Evolutionary conservation across 306 rosid genomes (phyloP), one percentile per base, ranked within the genome.

Genomic region (Pachyrhizus erosus): DNA sequence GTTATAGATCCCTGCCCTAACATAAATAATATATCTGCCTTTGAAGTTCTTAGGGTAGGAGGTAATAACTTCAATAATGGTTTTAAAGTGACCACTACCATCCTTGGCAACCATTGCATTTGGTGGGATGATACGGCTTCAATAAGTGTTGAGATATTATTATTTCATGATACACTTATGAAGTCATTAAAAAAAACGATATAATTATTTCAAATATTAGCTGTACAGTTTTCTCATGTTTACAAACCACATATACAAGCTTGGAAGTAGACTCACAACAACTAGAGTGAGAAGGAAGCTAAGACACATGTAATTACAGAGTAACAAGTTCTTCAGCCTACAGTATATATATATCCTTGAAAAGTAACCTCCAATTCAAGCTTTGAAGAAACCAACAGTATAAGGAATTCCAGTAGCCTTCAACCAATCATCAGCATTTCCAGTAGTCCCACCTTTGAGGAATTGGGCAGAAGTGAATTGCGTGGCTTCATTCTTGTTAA

Each of bases 371-470:
- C n/a, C n/a, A 37, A 52, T 67, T 67, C 49, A 68, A 51, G 70
- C 1, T 51, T 72, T 83, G 24, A 13, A 1, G 48, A 86, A 86
- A 24, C 87, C 83, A 46, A 48, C 0, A 0, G 7, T 0, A 23
- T 6, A 87, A 70, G 88, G 90, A 75, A 82, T 1, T 0, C 89
- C 84, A 2, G 91, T 64, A 4, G 72, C 84, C 49, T n/a, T 79
- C 84, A 91, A 69, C 95, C 95, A 91, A 27, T 69, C 77, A 0
- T 85, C 74, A 24, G 87, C 89, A 27, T 0, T 51, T 5, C 85
- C 85, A 13, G 57, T 0, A 9, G 80, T 54, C 76, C 85, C 85
- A 40, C 65, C 85, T 66, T 12, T 66, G 3, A 91, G 75, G 79
- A 85, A 87, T 3, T 42, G 58, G 2, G 26, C 88, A 7, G 82